These are phyloP conservation scores for Sclerotinia minor DNA, from an alignment of 2,329 filamentous ascomycete species.

Conservation along the genomic window DNA sequence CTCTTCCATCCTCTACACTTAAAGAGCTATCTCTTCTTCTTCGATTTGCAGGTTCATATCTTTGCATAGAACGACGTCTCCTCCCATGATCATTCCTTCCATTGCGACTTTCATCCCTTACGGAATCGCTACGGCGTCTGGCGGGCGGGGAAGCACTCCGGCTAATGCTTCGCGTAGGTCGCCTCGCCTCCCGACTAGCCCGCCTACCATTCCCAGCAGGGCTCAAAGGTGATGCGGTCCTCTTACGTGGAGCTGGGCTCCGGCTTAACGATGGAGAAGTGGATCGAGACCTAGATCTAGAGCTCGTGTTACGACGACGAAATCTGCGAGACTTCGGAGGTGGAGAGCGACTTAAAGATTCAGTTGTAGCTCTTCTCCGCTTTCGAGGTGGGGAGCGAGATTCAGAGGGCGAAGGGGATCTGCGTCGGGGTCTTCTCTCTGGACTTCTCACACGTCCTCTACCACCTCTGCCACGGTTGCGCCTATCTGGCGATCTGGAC, in stretches of 20 bases:
- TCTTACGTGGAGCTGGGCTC: slow-evolving; percentile 32
- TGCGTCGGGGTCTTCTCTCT: slow-evolving; percentile 38
- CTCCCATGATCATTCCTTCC: slow-evolving; percentile 39
- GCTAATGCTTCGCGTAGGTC: slow-evolving; percentile 42
- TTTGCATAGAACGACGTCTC: slow-evolving; percentile 41
- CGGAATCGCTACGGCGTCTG: slow-evolving; percentile 34
- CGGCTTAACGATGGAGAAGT: slow-evolving; percentile 37
- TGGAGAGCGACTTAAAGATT: slow-evolving; percentile 39
- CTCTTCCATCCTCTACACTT: slow-evolving; percentile 48
- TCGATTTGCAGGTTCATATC: slow-evolving; percentile 43
- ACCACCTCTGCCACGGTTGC: slow-evolving; percentile 37
- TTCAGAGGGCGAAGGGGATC: slow-evolving; percentile 35
- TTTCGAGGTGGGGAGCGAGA: slow-evolving; percentile 38
- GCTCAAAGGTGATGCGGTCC: slow-evolving; percentile 29
- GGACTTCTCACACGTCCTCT: slow-evolving; percentile 39
- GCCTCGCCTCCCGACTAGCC: slow-evolving; percentile 38
- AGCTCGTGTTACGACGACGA: slow-evolving; percentile 35
- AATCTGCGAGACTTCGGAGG: slow-evolving; percentile 37
- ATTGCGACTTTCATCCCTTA: slow-evolving; percentile 34
- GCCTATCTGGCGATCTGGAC: slow-evolving; percentile 39
- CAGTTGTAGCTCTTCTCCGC: slow-evolving; percentile 39
- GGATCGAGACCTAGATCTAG: slow-evolving; percentile 41
- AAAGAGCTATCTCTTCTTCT: slow-evolving; percentile 53
- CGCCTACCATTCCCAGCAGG: slow-evolving; percentile 33
- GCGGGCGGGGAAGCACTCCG: slow-evolving; percentile 41